Evolutionary conservation across 225 moss, liverwort and hornwort genomes (phyloP).

Genomic region (Bryum argenteum): DNA sequence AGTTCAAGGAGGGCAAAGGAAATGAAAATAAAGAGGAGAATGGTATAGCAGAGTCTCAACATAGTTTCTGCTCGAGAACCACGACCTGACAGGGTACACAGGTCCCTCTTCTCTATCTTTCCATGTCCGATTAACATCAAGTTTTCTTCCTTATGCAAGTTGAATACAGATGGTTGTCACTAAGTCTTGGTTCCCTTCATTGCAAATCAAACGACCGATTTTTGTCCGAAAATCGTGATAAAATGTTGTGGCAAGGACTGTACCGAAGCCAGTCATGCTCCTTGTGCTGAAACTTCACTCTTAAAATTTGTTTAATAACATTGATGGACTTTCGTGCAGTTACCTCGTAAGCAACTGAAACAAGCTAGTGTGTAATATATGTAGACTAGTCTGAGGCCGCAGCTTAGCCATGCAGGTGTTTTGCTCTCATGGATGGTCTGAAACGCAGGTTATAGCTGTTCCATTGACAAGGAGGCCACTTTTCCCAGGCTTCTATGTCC

Average conservation of each 20-base stretch:
- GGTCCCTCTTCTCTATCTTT: slow-evolving; percentile 8
- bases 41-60: slow-evolving; percentile 54
- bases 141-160: too few relatives aligned
- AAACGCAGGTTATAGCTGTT: slow-evolving; percentile 81
- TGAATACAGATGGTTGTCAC: too few relatives aligned
- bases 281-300: too few relatives aligned
- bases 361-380: too few relatives aligned
- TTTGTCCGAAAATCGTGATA: too few relatives aligned
- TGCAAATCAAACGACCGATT: too few relatives aligned
- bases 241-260: too few relatives aligned
- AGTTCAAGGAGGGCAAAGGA: slow-evolving; percentile 49
- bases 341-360: too few relatives aligned
- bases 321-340: too few relatives aligned
- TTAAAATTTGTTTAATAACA: too few relatives aligned
- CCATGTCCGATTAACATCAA: background rate
- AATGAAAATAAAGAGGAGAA: slow-evolving; percentile 66
- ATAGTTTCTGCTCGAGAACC: slow-evolving; percentile 88
- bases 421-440: slow-evolving; percentile 13
- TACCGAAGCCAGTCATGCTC: too few relatives aligned
- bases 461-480: slow-evolving; percentile 87
- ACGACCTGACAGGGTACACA: slow-evolving; percentile 76
- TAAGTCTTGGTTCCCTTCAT: too few relatives aligned
- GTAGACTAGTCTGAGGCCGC: background rate
- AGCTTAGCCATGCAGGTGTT: slow-evolving; percentile 2
- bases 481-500: slow-evolving; percentile 98